Evolutionary conservation across 192 early-diverging fungal species (phyloP), one percentile per base, ranked within the genome.

Genomic region (Coemansia reversa): DNA sequence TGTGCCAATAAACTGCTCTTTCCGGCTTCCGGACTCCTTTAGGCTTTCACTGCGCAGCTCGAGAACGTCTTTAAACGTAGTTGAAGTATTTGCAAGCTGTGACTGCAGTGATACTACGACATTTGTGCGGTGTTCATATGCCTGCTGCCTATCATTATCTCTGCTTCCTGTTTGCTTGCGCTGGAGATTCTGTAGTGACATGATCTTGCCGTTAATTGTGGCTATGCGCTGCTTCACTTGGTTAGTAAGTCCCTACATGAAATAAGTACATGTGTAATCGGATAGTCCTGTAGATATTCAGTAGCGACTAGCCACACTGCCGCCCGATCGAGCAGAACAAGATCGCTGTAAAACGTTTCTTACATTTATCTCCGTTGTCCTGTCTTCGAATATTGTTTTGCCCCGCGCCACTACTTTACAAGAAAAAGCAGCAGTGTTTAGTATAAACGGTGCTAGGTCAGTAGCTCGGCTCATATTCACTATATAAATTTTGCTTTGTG

Each of bases 311-410:
- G 19, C 8, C 5, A 57, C 29, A 25, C 1, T 5, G 5, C 55
- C 30, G 30, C 23, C 55, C 29, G 39, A 45, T 45, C 39, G 29
- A 30, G 20, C 25, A 18, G 22, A 30, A 14, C 39, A 28, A 55
- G 49, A 23, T 45, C 27, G 32, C 18, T 35, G 62, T 19, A 14
- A 29, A 0, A 25, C 3, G 14, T 11, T 23, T 47, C 82, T 32
- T 86, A 89, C 86, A 62, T 92, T 95, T 63, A 99, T 98, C 66
- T 99, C 96, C 7, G 88, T 85, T 11, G 96, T 94, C 70, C 88
- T 89, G 82, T 99, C 98, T 75, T 99, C 96, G 66, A 99, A 98
- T 61, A 99, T 77, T 3, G 96, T 93, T 75, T 94, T 94, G 55
- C 93, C 83, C 58, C 94, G 94, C n/a, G 97, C 97, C 66, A 99